Evolutionary conservation across 345 rosid species (phyloP).

Genomic region (Rhizophora mangle): DNA sequence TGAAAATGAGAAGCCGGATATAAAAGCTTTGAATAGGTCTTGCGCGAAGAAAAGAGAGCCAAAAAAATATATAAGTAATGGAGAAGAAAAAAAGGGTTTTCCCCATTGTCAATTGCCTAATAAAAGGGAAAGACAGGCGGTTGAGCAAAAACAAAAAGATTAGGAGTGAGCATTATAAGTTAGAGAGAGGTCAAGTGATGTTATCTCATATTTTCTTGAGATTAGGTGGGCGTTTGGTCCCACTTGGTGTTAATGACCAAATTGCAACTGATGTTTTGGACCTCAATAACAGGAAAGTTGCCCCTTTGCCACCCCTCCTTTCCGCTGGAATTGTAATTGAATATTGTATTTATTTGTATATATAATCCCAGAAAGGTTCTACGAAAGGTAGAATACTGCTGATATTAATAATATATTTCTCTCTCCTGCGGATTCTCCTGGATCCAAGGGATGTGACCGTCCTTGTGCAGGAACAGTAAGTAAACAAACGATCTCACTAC

Average conservation of each 20-base stretch:
- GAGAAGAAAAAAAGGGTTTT: neutral
- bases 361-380: too few relatives aligned
- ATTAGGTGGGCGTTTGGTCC: conserved; percentile 45
- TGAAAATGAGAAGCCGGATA: conserved; percentile 1
- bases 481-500: neutral
- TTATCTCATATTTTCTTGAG: conserved; percentile 15
- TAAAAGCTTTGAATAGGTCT: conserved; percentile 15
- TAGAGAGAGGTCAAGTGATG: neutral
- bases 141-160: neutral
- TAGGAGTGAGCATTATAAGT: neutral
- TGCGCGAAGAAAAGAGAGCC: neutral
- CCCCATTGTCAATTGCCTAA: conserved; percentile 8
- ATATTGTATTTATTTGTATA: neutral
- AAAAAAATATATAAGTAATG: neutral
- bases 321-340: neutral
- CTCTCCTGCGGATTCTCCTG: neutral
- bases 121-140: neutral
- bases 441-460: neutral
- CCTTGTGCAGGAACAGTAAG: neutral
- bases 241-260: conserved; percentile 29
- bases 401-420: too few relatives aligned
- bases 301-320: neutral
- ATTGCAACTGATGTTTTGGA: conserved; percentile 23
- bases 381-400: too few relatives aligned
- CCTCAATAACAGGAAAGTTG: conserved; percentile 10